Evolutionary conservation across 2,329 filamentous ascomycete species (phyloP), one percentile per base, ranked within the genome.

Genomic region (Aspergillus floridensis): DNA sequence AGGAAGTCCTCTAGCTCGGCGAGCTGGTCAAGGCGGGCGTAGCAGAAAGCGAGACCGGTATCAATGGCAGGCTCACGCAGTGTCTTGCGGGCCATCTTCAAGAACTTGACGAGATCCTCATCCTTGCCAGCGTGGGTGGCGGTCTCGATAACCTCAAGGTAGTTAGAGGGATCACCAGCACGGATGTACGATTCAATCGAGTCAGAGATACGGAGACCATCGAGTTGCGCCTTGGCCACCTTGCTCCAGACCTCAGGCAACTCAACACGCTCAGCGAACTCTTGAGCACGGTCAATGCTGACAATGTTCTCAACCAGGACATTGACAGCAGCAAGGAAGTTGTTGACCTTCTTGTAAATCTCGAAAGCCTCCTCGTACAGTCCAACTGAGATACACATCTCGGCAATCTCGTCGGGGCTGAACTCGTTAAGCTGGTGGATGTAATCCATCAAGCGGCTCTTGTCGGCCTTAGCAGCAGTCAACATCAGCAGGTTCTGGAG

Each of bases 101-200:
- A 83, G 80, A 88, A 99, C 79, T 96, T 97, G 83, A 99, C 89
- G 41, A 99, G 87, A 61, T 99, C 95, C 74, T 97, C 93, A 72
- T 98, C 93, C 84, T 99, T 99, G 68, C 93, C 95, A 60, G 96
- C 95, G 68, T 93, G 92, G 0, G 91, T 96, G 16, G 91, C 92
- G 66, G 92, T 95, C 75, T 99, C 95, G 64, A 99, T 98, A 60
- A 99, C 95, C 77, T 99, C 96, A 53, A 86, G 82, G 79, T 96
- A 96, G 82, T 99, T 99, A 68, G 88, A 90, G 35, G 96, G 90
- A 71, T 99, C 95, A 64, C 89, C 86, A 35, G 95, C 95, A 75
- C 93, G 93, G 74, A 99, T 96, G 79, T 99, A 99, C 0, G 95
- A 98, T 61, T 96, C 92, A 66, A 99, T 96, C 48, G 91, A 87